These are phyloP conservation scores for Phytophthora rubi DNA, from an alignment of 352 stramenopile species.

Conservation along the genomic window DNA sequence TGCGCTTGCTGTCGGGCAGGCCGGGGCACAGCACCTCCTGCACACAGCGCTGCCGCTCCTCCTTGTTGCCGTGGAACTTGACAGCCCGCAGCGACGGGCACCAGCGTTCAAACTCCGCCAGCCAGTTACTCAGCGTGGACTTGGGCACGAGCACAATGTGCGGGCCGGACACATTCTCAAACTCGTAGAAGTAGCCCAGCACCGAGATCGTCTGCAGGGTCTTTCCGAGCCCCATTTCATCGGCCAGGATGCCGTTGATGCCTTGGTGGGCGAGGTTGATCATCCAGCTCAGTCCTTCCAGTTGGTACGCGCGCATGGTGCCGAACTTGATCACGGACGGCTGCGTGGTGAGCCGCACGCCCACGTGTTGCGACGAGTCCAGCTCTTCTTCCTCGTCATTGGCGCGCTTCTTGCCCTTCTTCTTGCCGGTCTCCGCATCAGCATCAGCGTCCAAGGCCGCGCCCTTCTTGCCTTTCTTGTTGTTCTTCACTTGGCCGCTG, in stretches of 20 bases:
- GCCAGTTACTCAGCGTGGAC: constrained; percentile 94
- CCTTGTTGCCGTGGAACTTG: constrained; percentile 94
- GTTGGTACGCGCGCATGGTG: constrained; percentile 98
- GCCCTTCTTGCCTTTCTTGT: constrained; percentile 44
- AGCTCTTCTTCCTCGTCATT: constrained; percentile 83
- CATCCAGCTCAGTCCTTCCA: constrained; percentile 99
- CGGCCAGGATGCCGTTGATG: constrained; percentile 98
- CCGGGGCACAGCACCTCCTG: constrained; percentile 90
- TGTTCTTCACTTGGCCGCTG: constrained; percentile 87
- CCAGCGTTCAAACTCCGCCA: constrained; percentile 93
- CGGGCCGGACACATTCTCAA: constrained; percentile 86
- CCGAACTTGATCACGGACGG: constrained; percentile 93
- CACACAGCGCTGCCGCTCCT: constrained; percentile 87
- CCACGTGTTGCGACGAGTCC: constrained; percentile 73
- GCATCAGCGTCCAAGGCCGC: constrained; percentile 46
- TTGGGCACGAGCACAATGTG: constrained; percentile 96
- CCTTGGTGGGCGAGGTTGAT: constrained; percentile 98
- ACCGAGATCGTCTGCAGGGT: constrained; percentile 95
- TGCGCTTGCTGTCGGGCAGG: constrained; percentile 89
- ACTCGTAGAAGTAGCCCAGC: constrained; percentile 85
- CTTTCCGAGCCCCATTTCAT: constrained; percentile 99
- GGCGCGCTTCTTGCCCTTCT: constrained; percentile 85
- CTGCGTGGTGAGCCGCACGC: constrained; percentile 92
- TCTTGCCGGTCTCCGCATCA: constrained; percentile 77
- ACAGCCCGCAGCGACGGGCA: constrained; percentile 91